phyloP scores from a whole-genome alignment of 768 basidiomycete species.

The Pulveroboletus sp. region DNA sequence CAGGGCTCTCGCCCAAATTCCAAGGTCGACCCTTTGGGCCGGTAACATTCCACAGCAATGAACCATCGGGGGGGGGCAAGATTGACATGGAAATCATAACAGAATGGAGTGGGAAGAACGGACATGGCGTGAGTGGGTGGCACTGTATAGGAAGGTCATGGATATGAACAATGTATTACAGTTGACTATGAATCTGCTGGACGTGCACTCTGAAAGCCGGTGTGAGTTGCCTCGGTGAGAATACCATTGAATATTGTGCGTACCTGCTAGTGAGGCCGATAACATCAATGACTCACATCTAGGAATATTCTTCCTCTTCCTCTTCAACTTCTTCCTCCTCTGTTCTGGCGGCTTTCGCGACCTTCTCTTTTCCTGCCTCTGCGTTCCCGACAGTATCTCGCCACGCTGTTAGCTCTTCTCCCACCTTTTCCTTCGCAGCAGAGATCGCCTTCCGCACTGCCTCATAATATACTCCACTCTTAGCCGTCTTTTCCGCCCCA shows the following conservation, averaged over 20 bases:
- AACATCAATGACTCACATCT: too few relatives aligned
- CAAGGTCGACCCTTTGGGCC: slow-evolving; percentile 45
- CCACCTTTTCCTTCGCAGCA: slow-evolving; percentile 52
- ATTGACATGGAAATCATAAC: slow-evolving; percentile 54
- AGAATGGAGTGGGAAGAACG: slow-evolving; percentile 49
- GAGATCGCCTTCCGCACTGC: slow-evolving; percentile 47
- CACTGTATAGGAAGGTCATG: neutral
- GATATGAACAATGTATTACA: too few relatives aligned
- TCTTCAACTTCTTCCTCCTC: slow-evolving; percentile 52
- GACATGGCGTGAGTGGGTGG: slow-evolving; percentile 28
- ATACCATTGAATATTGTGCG: too few relatives aligned
- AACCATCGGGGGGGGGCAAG: slow-evolving; percentile 56
- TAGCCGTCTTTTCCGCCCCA: slow-evolving; percentile 14
- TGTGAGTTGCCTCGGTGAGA: too few relatives aligned
- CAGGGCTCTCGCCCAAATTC: slow-evolving; percentile 30
- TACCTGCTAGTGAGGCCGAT: too few relatives aligned
- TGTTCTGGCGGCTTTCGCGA: slow-evolving; percentile 37
- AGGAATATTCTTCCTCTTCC: slow-evolving; percentile 28
- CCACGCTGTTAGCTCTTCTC: slow-evolving; percentile 72
- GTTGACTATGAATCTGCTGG: too few relatives aligned
- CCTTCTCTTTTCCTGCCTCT: slow-evolving; percentile 61
- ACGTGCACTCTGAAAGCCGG: too few relatives aligned
- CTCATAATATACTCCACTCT: slow-evolving; percentile 42
- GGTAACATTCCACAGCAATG: slow-evolving; percentile 50
- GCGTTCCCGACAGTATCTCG: slow-evolving; percentile 66